Base-by-base conservation (phyloP, 257 asterid genomes). In the Thymus mandschuricus region DNA sequence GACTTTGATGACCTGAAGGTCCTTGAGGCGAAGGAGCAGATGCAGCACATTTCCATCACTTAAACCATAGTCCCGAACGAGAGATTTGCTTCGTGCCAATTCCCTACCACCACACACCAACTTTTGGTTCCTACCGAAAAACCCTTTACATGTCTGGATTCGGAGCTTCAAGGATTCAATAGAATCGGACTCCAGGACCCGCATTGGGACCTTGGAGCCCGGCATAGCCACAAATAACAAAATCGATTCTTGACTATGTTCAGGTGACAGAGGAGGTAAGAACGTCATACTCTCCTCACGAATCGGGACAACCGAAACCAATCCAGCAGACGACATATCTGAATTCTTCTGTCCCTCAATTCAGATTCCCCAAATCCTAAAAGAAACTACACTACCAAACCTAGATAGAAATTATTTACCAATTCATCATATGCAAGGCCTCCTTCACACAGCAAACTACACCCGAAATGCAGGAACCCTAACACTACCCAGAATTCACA, bases 71-170 rank as follows among this genome's bases (percentile, higher is more conserved):
- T 92, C 98, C 56, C 86, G 73, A 57, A 92, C 84, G 1, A 79
- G 89, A 74, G 97, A 92, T 66, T 86, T 87, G 76, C 93, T 87
- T 73, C 95, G 66, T 10, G 96, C 84, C 80, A 92, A 76, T 78
- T 88, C 97, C 56, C 95, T 82, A 62, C 98, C 98, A 11, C 92
- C 82, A 69, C 88, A 87, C 7, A 92, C 96, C 87, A 92, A 78
- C 79, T 90, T 90, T 34, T 88, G 97, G 31, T 84, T 88, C 76
- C 86, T 82, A 60, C 86, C 83, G 74, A 87, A 82, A 69, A 88
- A 85, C 72, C 98, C 98, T 69, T 84, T 87, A 68, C 81, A 88
- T 48, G 66, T 79, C 75, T 90, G 98, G 58, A 92, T 90, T 52
- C 84, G 77, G 33, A 92, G 74, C 78, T 90, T 92, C 72, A 92